Percentiles rank a stretch among this genome's conserved stretches.
phyloP scores from a whole-genome alignment of 768 basidiomycete species.

The Chalciporus pseudorubinellus region DNA sequence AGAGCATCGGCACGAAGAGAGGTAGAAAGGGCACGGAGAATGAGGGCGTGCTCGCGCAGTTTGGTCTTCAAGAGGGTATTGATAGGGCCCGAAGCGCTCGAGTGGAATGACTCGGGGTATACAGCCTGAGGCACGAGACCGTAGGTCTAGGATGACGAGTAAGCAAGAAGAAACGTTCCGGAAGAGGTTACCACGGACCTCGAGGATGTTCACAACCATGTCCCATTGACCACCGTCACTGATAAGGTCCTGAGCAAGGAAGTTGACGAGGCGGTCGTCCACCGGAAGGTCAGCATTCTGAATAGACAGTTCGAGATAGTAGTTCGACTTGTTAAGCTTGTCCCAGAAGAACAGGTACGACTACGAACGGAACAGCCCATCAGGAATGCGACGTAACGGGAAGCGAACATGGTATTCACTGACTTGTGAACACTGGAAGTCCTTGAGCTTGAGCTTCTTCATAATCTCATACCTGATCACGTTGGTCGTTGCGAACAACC shows the following conservation, averaged over 20 bases:
- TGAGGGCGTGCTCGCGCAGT: conserved; percentile 86
- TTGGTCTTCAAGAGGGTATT: conserved; percentile 84
- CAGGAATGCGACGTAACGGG: not conserved
- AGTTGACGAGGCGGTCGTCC: conserved; percentile 78
- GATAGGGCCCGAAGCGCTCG: conserved; percentile 67
- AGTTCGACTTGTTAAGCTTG: conserved; percentile 88
- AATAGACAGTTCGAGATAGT: conserved; percentile 86
- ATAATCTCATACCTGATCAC: conserved; percentile 80
- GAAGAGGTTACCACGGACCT: conserved; percentile 35
- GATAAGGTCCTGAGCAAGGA: conserved; percentile 74
- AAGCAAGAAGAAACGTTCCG: conserved; percentile 29
- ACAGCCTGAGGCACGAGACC: conserved; percentile 82
- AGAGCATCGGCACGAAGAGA: conserved; percentile 47
- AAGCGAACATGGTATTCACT: conserved; percentile 9
- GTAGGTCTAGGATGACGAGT: conserved; percentile 49
- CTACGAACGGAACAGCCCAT: conserved; percentile 35
- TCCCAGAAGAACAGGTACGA: conserved; percentile 96
- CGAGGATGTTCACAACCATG: conserved; percentile 73
- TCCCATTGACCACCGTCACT: conserved; percentile 96
- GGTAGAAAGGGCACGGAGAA: conserved; percentile 63
- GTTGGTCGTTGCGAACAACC: conserved; percentile 93
- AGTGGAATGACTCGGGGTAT: conserved; percentile 85
- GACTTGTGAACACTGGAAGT: conserved; percentile 91
- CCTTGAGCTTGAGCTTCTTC: conserved; percentile 80
- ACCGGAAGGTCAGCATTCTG: conserved; percentile 75